Evolutionary conservation across 352 stramenopile genomes (phyloP).

Genomic region (Globisporangium apiculatum): DNA sequence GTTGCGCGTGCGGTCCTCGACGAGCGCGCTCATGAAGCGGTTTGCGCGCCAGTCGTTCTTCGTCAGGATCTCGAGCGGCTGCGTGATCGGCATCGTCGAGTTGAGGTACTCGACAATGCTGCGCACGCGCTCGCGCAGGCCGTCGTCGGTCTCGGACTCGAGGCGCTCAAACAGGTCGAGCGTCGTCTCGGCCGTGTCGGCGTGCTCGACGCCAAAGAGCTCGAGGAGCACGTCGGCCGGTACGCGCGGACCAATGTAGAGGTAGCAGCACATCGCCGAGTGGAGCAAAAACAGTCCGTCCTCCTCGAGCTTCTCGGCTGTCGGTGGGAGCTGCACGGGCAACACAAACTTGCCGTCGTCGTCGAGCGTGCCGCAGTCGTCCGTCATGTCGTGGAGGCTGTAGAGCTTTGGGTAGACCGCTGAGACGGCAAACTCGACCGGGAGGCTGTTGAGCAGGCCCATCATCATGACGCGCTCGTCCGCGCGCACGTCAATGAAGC

Average conservation of each 20-base stretch:
- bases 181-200: constrained; percentile 67
- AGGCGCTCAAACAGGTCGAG: constrained; percentile 62
- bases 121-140: constrained; percentile 55
- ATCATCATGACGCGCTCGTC: constrained; percentile 87
- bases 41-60: constrained; percentile 82
- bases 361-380: constrained; percentile 72
- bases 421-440: constrained; percentile 79
- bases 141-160: constrained; percentile 41
- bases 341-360: constrained; percentile 73
- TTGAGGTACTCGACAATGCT: constrained; percentile 76
- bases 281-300: constrained; percentile 85
- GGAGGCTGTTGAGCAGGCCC: constrained; percentile 67
- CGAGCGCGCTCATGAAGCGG: constrained; percentile 80
- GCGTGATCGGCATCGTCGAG: constrained; percentile 75
- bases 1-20: constrained; percentile 82
- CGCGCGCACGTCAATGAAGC: constrained; percentile 80
- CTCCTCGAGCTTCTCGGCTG: constrained; percentile 82
- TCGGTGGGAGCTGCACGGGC: constrained; percentile 65
- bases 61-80: constrained; percentile 77
- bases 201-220: constrained; percentile 79
- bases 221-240: constrained; percentile 64
- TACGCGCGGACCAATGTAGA: constrained; percentile 80
- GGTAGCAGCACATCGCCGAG: constrained; percentile 80
- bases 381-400: constrained; percentile 78
- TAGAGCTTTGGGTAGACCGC: constrained; percentile 87